Percentiles rank a stretch among this genome's conserved stretches.
Evolutionary conservation across 164 flowering plant species (phyloP).

Genomic region (Cinnamomum micranthum): DNA sequence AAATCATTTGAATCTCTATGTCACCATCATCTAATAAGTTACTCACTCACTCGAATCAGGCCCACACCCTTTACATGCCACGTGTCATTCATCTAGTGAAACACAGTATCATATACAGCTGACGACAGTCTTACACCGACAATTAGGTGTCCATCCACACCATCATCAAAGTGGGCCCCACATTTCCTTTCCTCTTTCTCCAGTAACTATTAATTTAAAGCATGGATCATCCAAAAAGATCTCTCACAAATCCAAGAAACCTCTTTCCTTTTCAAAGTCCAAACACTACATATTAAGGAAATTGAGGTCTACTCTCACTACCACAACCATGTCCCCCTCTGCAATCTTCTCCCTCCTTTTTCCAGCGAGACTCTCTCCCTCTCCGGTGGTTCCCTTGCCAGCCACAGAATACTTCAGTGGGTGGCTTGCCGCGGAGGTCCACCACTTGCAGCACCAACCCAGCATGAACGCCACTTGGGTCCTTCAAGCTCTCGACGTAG

Average conservation of each 20-base stretch:
- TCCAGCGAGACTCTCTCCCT: constrained; percentile 8
- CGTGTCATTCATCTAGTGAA: constrained; percentile 5
- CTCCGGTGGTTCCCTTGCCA: constrained; percentile 28
- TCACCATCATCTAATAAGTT: no score
- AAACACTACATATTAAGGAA: neutral
- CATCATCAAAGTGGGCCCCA: constrained; percentile 3
- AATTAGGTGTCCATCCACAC: neutral
- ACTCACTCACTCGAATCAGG: no score
- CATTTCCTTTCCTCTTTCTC: neutral
- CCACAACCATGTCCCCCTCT: constrained; percentile 11
- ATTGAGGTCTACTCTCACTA: neutral
- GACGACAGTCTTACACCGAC: neutral
- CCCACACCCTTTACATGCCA: neutral
- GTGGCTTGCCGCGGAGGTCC: constrained; percentile 15
- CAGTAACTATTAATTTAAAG: neutral
- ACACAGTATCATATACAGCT: constrained; percentile 15
- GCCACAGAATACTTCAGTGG: constrained; percentile 11
- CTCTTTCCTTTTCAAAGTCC: neutral
- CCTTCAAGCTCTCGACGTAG: constrained; percentile 12
- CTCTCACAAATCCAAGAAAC: neutral
- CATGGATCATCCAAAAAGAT: no score
- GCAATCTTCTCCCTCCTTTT: constrained; percentile 18
- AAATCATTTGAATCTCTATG: no score
- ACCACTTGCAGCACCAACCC: neutral
- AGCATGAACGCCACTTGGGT: constrained; percentile 13